Evolutionary conservation across 2,329 filamentous ascomycete genomes (phyloP), one percentile per base, ranked within the genome.

Genomic region (Botryotinia convoluta): DNA sequence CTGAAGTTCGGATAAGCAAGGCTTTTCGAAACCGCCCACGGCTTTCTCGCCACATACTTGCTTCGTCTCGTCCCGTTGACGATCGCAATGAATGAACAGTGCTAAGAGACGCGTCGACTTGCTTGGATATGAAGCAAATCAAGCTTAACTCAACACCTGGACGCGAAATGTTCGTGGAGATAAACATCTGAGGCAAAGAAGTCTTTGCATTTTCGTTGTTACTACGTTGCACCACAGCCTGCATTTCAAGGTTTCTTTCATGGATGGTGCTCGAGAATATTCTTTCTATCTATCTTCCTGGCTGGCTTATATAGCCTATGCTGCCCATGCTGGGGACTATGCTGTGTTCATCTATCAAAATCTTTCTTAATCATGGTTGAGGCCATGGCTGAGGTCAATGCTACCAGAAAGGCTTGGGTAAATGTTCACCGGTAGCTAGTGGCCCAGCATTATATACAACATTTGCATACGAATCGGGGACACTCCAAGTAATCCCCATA

Each of bases 201-300:
- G 65, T 69, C 48, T 69, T 69, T 59, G 48, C 65, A 57, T 69
- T 69, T 57, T 69, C 65, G 65, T 69, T 57, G 26, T 14, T 57
- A 69, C 65, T 32, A 69, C 65, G 65, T 69, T 69, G 48, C 65
- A 69, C 65, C 5, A 32, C 65, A 69, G 65, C 9, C 48, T 57
- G 37, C 48, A 42, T 69, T 68, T 57, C n/a, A 32, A 29, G n/a
- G 7, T 32, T 57, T 14, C 12, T 4, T 42, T 39, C 35, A 68
- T 68, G 64, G 51, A 42, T 68, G 64, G 35, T 68, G 37, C 64
- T 68, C 35, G 64, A 68, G 64, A 39, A 68, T 39, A 54, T 68
- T 68, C 64, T 54, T 22, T 39, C 26, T 51, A 20, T 67, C 16
- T 67, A 22, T 67, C 64, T 67, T 51, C 37, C 22, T 6, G 4